phyloP scores from a whole-genome alignment of 441 rosid species.

The Populus hybrid region DNA sequence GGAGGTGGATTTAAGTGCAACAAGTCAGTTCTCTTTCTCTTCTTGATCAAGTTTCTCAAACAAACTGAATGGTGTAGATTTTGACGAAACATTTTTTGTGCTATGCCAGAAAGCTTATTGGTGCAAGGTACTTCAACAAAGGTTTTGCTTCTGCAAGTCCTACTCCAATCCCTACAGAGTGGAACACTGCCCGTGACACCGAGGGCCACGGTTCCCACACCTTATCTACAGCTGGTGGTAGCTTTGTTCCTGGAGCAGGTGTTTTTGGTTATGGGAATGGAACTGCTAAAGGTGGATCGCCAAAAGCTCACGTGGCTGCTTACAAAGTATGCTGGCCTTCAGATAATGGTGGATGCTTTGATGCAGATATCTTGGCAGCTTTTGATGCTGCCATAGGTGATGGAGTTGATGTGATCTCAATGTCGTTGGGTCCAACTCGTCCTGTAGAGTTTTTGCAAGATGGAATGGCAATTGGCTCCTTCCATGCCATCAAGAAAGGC shows the following conservation, averaged over 20 bases:
- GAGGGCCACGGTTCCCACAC: slow-evolving; percentile 80
- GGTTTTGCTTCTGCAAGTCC: slow-evolving; percentile 37
- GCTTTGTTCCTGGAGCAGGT: slow-evolving; percentile 46
- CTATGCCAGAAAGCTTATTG: slow-evolving; percentile 50
- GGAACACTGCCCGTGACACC: slow-evolving; percentile 32
- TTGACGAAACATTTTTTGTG: background rate
- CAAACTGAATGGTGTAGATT: too few relatives aligned
- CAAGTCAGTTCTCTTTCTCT: background rate
- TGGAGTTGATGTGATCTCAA: slow-evolving; percentile 66
- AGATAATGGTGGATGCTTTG: slow-evolving; percentile 43
- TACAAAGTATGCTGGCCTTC: slow-evolving; percentile 72
- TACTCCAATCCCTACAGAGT: background rate
- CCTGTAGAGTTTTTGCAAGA: slow-evolving; percentile 15
- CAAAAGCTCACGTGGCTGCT: slow-evolving; percentile 62
- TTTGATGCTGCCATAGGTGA: slow-evolving; percentile 73
- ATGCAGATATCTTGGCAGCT: slow-evolving; percentile 71
- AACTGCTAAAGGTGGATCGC: slow-evolving; percentile 77
- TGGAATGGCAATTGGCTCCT: slow-evolving; percentile 37
- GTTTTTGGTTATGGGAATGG: slow-evolving; percentile 50
- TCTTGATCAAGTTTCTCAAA: background rate
- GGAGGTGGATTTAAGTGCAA: slow-evolving; percentile 6
- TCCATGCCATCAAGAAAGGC: slow-evolving; percentile 40
- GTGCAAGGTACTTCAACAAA: slow-evolving; percentile 57
- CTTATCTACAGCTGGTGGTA: slow-evolving; percentile 68
- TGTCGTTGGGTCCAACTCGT: slow-evolving; percentile 48